A percentile compares a stretch with the other conserved stretches of the same genome.
Conservation (phyloP, 176 grass and related monocot species). For the Lolium perenne region DNA sequence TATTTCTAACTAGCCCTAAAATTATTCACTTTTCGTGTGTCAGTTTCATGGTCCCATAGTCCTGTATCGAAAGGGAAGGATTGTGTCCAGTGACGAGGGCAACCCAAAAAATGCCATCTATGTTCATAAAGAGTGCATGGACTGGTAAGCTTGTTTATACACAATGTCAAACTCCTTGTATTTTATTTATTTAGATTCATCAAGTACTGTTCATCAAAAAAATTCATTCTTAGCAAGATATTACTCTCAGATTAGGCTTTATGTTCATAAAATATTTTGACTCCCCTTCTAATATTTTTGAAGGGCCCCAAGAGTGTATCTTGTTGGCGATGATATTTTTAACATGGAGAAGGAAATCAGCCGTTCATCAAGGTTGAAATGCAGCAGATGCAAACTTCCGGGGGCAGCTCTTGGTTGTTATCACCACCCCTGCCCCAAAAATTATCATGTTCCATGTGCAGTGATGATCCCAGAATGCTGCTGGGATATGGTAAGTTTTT, state of each 20-base stretch:
- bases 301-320: conserved; percentile 63
- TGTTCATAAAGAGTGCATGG: conserved; percentile 66
- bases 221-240: not conserved
- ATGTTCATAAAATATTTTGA: not conserved
- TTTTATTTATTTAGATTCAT: not conserved
- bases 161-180: conserved; percentile 10
- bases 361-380: conserved; percentile 53
- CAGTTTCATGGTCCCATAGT: conserved; percentile 71
- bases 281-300: conserved; percentile 13
- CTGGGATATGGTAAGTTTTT: conserved; percentile 69
- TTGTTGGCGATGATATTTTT: conserved; percentile 38
- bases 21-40: conserved; percentile 2
- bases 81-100: conserved; percentile 35
- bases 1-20: conserved; percentile 12
- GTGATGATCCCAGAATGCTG: conserved; percentile 50
- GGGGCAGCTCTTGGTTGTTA: conserved; percentile 69
- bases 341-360: conserved; percentile 63
- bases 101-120: conserved; percentile 43
- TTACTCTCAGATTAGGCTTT: conserved; percentile 16
- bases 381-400: conserved; percentile 54
- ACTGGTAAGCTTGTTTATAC: conserved; percentile 47
- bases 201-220: not conserved
- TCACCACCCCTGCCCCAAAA: conserved; percentile 25
- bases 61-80: conserved; percentile 45
- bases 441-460: conserved; percentile 67